Conservation (phyloP, 805 yeast species). For the Ogataea zsoltii region DNA sequence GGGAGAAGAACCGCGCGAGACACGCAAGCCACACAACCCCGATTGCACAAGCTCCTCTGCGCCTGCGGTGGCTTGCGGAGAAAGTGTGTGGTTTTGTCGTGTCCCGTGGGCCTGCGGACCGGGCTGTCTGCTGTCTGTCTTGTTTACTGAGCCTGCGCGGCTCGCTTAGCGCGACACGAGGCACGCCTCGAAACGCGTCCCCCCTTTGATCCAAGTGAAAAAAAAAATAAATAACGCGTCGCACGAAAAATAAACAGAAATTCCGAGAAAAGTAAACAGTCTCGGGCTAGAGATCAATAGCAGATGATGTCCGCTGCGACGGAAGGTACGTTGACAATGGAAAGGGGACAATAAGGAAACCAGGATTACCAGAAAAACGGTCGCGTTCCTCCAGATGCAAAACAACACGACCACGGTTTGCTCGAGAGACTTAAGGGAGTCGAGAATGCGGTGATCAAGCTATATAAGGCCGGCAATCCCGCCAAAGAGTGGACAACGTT, state of each 20-base stretch:
- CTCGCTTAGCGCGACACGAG: constrained; percentile 2
- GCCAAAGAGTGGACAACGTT: background rate
- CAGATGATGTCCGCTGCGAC: background rate
- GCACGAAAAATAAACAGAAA: background rate
- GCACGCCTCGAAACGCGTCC: constrained; percentile 3
- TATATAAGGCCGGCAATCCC: constrained; percentile 2
- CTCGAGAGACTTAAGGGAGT: background rate
- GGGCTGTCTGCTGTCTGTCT: too few relatives aligned
- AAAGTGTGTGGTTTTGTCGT: too few relatives aligned
- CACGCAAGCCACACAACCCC: too few relatives aligned
- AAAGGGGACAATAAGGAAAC: background rate
- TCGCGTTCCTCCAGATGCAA: constrained; percentile 1
- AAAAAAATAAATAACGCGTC: background rate
- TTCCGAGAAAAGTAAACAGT: background rate
- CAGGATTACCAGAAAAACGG: background rate
- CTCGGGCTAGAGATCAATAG: constrained; percentile 3
- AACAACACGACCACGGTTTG: background rate
- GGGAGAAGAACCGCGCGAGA: too few relatives aligned
- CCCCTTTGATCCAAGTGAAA: constrained; percentile 1
- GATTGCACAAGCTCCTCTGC: too few relatives aligned
- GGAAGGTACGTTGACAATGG: background rate
- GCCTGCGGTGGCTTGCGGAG: too few relatives aligned
- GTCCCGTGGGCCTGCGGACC: too few relatives aligned
- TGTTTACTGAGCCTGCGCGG: background rate
- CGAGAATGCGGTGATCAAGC: background rate